Percentiles rank a stretch among this genome's conserved stretches.
phyloP scores from a whole-genome alignment of 176 grass and related monocot species.

The Paspalum vaginatum region DNA sequence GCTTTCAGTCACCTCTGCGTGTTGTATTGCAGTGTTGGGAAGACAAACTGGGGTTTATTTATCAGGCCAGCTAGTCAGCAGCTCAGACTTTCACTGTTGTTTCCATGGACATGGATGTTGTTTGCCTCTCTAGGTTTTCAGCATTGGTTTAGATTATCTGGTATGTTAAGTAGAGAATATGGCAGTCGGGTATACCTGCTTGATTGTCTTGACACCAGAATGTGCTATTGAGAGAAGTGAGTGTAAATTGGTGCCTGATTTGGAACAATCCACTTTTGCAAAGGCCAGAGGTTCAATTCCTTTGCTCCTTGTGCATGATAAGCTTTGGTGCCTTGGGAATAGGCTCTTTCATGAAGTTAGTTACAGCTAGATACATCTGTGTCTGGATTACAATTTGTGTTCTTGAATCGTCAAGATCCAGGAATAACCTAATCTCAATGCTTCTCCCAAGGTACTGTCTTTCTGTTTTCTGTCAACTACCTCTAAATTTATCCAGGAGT shows the following conservation, averaged over 20 bases:
- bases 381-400: conserved; percentile 7
- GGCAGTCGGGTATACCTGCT: background rate
- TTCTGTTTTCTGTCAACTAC: conserved; percentile 16
- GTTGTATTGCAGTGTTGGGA: background rate
- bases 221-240: conserved; percentile 27
- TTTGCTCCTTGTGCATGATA: conserved; percentile 19
- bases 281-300: conserved; percentile 16
- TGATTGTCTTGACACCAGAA: background rate
- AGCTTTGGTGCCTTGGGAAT: conserved; percentile 31
- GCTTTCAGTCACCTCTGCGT: background rate
- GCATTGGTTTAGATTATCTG: conserved; percentile 32
- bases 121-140: conserved; percentile 19
- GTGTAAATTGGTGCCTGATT: background rate
- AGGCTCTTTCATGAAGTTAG: conserved; percentile 32
- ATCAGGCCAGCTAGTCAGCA: conserved; percentile 29
- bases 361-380: conserved; percentile 27
- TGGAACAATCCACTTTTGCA: background rate
- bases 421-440: conserved; percentile 21
- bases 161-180: conserved; percentile 5
- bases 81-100: conserved; percentile 11
- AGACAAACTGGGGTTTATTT: background rate
- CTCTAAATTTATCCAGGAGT: background rate
- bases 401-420: conserved; percentile 36
- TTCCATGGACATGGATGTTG: conserved; percentile 18
- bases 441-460: conserved; percentile 42